Evolutionary conservation across 2,329 filamentous ascomycete genomes (phyloP), one percentile per base, ranked within the genome.

Genomic region (Cladosporium sp.): DNA sequence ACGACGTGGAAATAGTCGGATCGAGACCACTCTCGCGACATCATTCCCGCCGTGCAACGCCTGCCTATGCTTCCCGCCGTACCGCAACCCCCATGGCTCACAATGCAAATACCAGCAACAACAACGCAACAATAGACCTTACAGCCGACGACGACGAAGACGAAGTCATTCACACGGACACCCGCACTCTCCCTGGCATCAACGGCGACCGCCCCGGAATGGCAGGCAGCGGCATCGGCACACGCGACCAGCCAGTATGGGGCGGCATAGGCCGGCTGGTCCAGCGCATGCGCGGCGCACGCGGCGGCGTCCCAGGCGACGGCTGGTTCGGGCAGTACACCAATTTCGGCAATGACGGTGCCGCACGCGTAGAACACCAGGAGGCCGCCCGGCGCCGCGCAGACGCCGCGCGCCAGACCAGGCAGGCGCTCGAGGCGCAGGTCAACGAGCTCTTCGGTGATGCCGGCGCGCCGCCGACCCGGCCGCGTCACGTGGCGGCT

Each of bases 141-240:
- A 68, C 67, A 16, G 62, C 57, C 10, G 61, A 64, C 14, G 58
- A 62, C 40, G 66, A 69, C 45, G 63, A 69, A 46, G 65, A 64
- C 43, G 50, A 53, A 35, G 61, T 66, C 33, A 62, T 66, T 6
- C 56, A 60, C 38, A 50, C 61, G 34, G 57, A 56, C 46, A 61
- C 59, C 7, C 52, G 59, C 32, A 46, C 55, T 5, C 52, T 58
- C 22, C 48, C 51, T 32, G 57, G 61, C 16, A 49, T 61, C 19
- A 67, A 65, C 28, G 54, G 52, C 42, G 55, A 54, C 9, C 55
- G 55, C 33, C 65, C 63, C 16, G 59, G 49, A 8, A 53, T 46
- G 48, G 48, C 48, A 14, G 48, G 48, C 32, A 50, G 48, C 22
- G 48, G 48, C 13, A 50, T 50, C n/a, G 48, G 48, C 18, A 37